Conservation (phyloP, 1,284 basidiomycete species). For the Microstroma glucosiphilum region DNA sequence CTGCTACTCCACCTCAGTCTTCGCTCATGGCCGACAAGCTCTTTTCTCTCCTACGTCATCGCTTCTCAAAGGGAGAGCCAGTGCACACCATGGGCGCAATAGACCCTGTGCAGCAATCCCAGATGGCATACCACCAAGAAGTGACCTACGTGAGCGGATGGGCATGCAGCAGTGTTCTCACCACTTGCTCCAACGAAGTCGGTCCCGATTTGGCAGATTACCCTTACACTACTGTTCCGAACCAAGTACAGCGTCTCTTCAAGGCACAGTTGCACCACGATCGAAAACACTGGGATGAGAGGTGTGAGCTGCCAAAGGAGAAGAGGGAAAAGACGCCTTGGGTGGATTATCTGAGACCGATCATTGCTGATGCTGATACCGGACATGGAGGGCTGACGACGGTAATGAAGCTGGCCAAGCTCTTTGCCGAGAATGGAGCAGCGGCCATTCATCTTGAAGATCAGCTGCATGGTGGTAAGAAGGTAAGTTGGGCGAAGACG, state of each 20-base stretch:
- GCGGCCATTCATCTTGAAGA: conserved; percentile 49
- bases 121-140: conserved; percentile 92
- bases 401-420: conserved; percentile 49
- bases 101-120: conserved; percentile 88
- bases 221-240: conserved; percentile 88
- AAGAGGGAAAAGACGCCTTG: conserved; percentile 46
- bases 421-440: conserved; percentile 48
- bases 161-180: conserved; percentile 69
- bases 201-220: conserved; percentile 94
- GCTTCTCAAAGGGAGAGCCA: conserved; percentile 58
- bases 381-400: conserved; percentile 48
- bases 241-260: conserved; percentile 54
- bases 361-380: conserved; percentile 50
- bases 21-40: conserved; percentile 77
- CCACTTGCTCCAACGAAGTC: conserved; percentile 85
- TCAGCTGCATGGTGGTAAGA: conserved; percentile 50
- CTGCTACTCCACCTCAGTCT: conserved; percentile 66
- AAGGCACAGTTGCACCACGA: conserved; percentile 50
- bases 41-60: conserved; percentile 62
- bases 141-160: conserved; percentile 94
- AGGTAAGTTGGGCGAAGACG: conserved; percentile 14
- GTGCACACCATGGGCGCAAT: conserved; percentile 53
- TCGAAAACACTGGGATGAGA: conserved; percentile 49
- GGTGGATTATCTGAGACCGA: conserved; percentile 48
- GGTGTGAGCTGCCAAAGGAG: conserved; percentile 33